phyloP scores from a whole-genome alignment of 2,329 filamentous ascomycete species.

The Dothideomycetes sp. region DNA sequence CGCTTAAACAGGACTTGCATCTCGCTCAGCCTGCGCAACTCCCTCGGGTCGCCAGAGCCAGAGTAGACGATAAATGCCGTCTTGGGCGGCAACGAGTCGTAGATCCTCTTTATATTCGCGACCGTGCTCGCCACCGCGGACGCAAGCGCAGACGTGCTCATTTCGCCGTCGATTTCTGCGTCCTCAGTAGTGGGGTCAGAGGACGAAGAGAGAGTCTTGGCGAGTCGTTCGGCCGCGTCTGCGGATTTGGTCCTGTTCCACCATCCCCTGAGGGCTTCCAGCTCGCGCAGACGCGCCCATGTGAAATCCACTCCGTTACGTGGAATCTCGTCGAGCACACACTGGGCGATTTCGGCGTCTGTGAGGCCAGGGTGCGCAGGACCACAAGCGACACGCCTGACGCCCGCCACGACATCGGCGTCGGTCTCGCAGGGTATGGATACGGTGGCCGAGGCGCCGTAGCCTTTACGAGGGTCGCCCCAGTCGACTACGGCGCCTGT shows the following conservation, averaged over 20 bases:
- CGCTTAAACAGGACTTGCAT: constrained; percentile 45
- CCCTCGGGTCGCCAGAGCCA: constrained; percentile 51
- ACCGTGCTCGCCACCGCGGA: constrained; percentile 40
- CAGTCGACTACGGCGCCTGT: constrained; percentile 76
- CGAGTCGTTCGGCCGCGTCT: constrained; percentile 24
- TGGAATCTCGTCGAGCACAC: constrained; percentile 25
- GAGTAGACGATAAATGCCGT: constrained; percentile 53
- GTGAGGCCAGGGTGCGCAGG: constrained; percentile 9
- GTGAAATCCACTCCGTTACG: constrained; percentile 48
- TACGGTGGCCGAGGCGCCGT: constrained; percentile 44
- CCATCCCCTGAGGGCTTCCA: constrained; percentile 51
- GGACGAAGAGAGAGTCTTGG: constrained; percentile 5
- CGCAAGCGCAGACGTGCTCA: constrained; percentile 23
- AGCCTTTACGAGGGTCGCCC: constrained; percentile 61
- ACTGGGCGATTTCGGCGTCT: not conserved
- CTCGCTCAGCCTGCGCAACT: constrained; percentile 43
- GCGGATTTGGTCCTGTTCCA: constrained; percentile 39
- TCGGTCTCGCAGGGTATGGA: constrained; percentile 48
- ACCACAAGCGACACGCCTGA: constrained; percentile 41
- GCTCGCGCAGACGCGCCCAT: constrained; percentile 51
- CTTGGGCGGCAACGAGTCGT: constrained; percentile 44
- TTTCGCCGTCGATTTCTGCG: not conserved
- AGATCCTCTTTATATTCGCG: constrained; percentile 39
- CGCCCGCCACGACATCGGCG: constrained; percentile 43
- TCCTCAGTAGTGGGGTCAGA: not conserved